These are phyloP conservation scores for Pichia pseudocactophila DNA, from an alignment of 805 yeast species.

Conservation along the genomic window DNA sequence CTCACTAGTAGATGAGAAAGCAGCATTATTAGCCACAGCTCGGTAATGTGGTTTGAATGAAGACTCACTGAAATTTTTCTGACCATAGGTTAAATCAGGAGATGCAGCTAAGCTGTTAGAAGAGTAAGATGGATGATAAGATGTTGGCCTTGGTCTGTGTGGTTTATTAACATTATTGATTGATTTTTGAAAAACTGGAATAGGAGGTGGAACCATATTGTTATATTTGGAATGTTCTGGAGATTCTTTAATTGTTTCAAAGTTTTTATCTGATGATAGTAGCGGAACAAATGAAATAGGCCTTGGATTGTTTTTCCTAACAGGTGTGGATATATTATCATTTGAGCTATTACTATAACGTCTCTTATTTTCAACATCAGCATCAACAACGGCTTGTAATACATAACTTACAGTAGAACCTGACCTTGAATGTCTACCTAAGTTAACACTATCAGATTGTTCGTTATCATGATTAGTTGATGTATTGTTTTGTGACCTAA, in stretches of 20 bases:
- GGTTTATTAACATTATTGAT: slow-evolving; percentile 26
- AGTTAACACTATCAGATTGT: background rate
- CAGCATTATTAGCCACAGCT: slow-evolving; percentile 6
- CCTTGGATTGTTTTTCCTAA: slow-evolving; percentile 22
- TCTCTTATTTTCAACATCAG: slow-evolving; percentile 34
- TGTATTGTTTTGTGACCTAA: slow-evolving; percentile 9
- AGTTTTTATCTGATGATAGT: slow-evolving; percentile 18
- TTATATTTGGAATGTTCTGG: slow-evolving; percentile 23
- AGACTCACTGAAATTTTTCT: slow-evolving; percentile 12
- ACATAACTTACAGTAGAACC: slow-evolving; percentile 56
- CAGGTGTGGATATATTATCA: slow-evolving; percentile 14
- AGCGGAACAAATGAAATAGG: slow-evolving; percentile 25
- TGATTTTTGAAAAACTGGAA: slow-evolving; percentile 17
- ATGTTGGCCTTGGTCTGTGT: slow-evolving; percentile 73
- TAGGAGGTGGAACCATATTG: slow-evolving; percentile 19
- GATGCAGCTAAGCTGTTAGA: slow-evolving; percentile 14
- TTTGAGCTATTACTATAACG: slow-evolving; percentile 23
- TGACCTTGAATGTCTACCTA: slow-evolving; percentile 15
- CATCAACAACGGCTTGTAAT: slow-evolving; percentile 65
- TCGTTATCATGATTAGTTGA: background rate
- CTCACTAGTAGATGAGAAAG: slow-evolving; percentile 10
- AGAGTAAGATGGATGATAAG: slow-evolving; percentile 63
- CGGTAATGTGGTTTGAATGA: slow-evolving; percentile 16
- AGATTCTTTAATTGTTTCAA: slow-evolving; percentile 40
- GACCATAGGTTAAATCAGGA: slow-evolving; percentile 24